Conservation (phyloP, 805 yeast genomes). For the Starmerella bombicola region DNA sequence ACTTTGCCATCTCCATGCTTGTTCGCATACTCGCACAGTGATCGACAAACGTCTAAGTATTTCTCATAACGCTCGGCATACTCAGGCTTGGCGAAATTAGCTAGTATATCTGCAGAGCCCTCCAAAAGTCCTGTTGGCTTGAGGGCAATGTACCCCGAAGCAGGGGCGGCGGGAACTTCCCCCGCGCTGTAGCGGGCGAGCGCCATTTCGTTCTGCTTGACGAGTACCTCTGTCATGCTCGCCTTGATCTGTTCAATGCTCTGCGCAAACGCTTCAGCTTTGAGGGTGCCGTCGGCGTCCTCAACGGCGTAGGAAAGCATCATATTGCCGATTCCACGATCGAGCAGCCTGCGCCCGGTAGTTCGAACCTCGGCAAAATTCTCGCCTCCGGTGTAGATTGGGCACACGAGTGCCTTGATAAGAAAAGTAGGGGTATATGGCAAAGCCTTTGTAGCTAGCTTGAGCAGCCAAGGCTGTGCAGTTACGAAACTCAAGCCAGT, state of each 20-base stretch:
- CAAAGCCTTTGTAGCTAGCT: conserved; percentile 26
- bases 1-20: conserved; percentile 36
- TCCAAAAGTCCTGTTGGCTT: conserved; percentile 84
- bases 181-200: conserved; percentile 21
- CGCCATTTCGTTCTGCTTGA: conserved; percentile 39
- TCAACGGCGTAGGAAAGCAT: conserved; percentile 91
- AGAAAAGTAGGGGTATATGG: conserved; percentile 47
- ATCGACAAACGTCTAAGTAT: conserved; percentile 53
- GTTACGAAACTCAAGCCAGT: conserved; percentile 28
- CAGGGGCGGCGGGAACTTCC: conserved; percentile 48
- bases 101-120: conserved; percentile 62
- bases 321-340: conserved; percentile 81
- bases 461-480: conserved; percentile 26
- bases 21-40: conserved; percentile 42
- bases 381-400: conserved; percentile 86
- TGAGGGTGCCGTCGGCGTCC: conserved; percentile 61
- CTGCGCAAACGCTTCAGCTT: conserved; percentile 34
- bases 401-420: conserved; percentile 61
- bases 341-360: conserved; percentile 55
- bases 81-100: conserved; percentile 45
- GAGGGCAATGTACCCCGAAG: conserved; percentile 85
- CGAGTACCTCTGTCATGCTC: conserved; percentile 57
- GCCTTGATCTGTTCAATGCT: conserved; percentile 33
- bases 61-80: conserved; percentile 40
- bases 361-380: conserved; percentile 51